A percentile compares a stretch with the other conserved stretches of the same genome.
Conservation (phyloP, 495 filamentous ascomycete genomes). For the Penicillium goetzii region DNA sequence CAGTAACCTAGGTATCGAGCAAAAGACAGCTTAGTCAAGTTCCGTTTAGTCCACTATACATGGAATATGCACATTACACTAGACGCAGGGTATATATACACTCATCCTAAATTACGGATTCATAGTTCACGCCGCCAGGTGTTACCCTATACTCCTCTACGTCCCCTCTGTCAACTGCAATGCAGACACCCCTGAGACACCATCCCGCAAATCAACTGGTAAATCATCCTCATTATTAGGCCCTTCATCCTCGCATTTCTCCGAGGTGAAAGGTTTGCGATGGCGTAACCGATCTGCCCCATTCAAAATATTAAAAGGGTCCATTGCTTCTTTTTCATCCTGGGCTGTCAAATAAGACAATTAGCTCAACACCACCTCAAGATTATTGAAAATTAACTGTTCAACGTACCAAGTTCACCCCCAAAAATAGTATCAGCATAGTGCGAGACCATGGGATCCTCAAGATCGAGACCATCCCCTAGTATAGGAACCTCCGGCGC, state of each 20-base stretch:
- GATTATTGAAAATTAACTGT: too few species aligned
- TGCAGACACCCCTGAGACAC: not conserved
- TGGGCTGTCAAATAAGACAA: not conserved
- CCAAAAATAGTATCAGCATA: conserved; percentile 4
- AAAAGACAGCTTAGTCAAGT: too few species aligned
- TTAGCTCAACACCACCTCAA: not conserved
- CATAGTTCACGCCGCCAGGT: too few species aligned
- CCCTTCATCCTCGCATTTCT: not conserved
- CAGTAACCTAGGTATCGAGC: too few species aligned
- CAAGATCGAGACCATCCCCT: conserved; percentile 20
- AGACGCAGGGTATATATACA: too few species aligned
- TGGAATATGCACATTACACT: too few species aligned
- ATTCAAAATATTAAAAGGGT: conserved; percentile 5
- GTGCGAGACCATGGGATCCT: conserved; percentile 14
- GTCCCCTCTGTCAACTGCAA: not conserved
- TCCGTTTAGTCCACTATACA: too few species aligned
- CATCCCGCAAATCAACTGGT: not conserved
- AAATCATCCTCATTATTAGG: not conserved
- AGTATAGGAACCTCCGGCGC: conserved; percentile 7
- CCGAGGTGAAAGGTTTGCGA: not conserved
- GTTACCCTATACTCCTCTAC: not conserved
- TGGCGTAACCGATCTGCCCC: not conserved
- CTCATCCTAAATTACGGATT: too few species aligned
- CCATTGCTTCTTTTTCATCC: conserved; percentile 6
- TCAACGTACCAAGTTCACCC: conserved; percentile 9